Evolutionary conservation across 208 protist species (phyloP).

Genomic region (Crithidia sp.): DNA sequence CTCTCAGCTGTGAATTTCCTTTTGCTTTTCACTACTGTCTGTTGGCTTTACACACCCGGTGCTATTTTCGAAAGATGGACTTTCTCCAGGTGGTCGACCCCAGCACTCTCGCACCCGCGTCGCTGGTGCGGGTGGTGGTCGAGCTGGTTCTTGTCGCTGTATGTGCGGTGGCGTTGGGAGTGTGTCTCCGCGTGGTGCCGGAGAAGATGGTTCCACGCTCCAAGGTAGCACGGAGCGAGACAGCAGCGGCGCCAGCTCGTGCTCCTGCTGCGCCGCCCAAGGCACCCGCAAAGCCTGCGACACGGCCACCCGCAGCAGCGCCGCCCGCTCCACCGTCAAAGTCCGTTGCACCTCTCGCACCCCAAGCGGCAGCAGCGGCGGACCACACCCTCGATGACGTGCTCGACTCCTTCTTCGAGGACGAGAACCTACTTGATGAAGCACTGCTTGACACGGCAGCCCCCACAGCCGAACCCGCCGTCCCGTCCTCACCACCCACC

Average conservation of each 20-base stretch:
- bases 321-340: not conserved
- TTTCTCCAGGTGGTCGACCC: conserved; percentile 43
- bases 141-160: conserved; percentile 26
- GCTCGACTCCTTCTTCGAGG: conserved; percentile 51
- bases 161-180: conserved; percentile 27
- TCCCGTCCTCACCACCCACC: not conserved
- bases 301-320: not conserved
- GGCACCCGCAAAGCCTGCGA: not conserved
- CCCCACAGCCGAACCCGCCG: not conserved
- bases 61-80: conserved; percentile 16
- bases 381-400: conserved; percentile 30
- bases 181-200: conserved; percentile 31
- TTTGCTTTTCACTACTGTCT: not conserved
- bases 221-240: not conserved
- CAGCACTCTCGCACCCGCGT: conserved; percentile 9
- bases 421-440: conserved; percentile 38
- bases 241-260: not conserved
- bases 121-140: conserved; percentile 11
- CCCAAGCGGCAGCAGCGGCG: not conserved
- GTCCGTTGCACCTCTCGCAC: not conserved
- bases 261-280: not conserved
- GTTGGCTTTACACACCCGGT: too few species aligned
- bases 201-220: conserved; percentile 23
- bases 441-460: conserved; percentile 36
- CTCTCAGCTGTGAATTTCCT: not conserved